Conservation (phyloP, 768 basidiomycete genomes). For the Rhodotorula babjevae region DNA sequence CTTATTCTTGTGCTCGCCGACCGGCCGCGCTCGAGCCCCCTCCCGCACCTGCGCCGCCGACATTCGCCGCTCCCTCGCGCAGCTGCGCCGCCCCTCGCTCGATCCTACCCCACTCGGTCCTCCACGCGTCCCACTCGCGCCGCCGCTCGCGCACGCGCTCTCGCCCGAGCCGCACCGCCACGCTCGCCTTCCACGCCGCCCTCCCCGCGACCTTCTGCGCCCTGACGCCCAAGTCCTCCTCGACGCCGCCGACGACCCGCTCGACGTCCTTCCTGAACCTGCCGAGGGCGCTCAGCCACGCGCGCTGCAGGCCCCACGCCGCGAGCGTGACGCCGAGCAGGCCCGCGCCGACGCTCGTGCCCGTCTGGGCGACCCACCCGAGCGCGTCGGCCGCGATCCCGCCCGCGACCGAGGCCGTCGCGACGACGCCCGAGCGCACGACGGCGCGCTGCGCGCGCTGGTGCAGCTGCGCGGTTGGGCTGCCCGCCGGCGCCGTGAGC, state of each 20-base stretch:
- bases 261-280: slow-evolving; percentile 36
- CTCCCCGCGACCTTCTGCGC: background rate
- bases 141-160: background rate
- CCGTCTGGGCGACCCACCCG: slow-evolving; percentile 11
- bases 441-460: slow-evolving; percentile 32
- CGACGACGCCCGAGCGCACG: background rate
- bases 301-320: slow-evolving; percentile 38
- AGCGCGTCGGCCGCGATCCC: slow-evolving; percentile 4
- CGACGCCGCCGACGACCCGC: slow-evolving; percentile 24
- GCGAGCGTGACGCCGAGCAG: slow-evolving; percentile 26
- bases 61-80: background rate
- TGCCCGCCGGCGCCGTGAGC: slow-evolving; percentile 29
- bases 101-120: background rate
- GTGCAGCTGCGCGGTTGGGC: slow-evolving; percentile 38
- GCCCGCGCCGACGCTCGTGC: slow-evolving; percentile 20
- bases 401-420: background rate
- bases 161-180: background rate
- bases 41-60: background rate
- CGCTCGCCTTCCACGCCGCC: background rate
- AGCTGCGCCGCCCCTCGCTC: background rate
- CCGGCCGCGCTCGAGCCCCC: background rate
- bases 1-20: background rate
- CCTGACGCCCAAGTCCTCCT: slow-evolving; percentile 31
- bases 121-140: background rate
- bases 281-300: slow-evolving; percentile 33